Conservation (phyloP, 2,329 filamentous ascomycete genomes). For the Sarocladium oryzae region DNA sequence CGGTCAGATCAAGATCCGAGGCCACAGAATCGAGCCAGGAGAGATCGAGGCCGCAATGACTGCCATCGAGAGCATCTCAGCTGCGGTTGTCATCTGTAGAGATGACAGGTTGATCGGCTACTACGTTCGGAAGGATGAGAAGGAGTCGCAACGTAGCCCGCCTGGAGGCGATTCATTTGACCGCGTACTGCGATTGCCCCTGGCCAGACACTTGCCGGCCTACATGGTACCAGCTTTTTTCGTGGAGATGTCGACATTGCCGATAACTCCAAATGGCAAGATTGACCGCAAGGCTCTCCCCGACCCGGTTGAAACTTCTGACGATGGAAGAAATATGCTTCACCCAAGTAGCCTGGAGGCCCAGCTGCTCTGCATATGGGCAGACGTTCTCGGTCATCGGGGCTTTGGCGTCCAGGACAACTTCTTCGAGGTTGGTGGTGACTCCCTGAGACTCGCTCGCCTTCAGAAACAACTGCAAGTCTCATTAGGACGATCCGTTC, state of each 20-base stretch:
- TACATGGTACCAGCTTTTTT: constrained; percentile 16
- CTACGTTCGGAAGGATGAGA: constrained; percentile 10
- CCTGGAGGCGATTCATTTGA: not conserved
- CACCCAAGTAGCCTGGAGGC: constrained; percentile 10
- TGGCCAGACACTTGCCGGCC: constrained; percentile 11
- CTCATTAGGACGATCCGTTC: constrained; percentile 10
- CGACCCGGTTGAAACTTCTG: constrained; percentile 8
- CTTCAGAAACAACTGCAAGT: constrained; percentile 13
- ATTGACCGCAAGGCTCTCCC: constrained; percentile 16
- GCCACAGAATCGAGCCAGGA: constrained; percentile 16
- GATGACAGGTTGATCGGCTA: constrained; percentile 14
- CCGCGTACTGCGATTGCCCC: constrained; percentile 8
- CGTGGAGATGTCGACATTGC: constrained; percentile 12
- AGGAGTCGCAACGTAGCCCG: not conserved
- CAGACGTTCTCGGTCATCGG: constrained; percentile 14
- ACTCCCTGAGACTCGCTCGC: constrained; percentile 14
- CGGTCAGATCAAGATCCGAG: constrained; percentile 17
- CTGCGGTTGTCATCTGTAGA: constrained; percentile 10
- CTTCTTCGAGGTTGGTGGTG: constrained; percentile 18
- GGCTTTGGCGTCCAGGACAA: constrained; percentile 14
- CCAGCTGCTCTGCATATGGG: constrained; percentile 13
- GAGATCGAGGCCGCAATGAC: constrained; percentile 24
- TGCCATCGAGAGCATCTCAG: constrained; percentile 10
- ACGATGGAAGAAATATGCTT: not conserved
- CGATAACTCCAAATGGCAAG: constrained; percentile 14